Conservation (phyloP, 2,329 filamentous ascomycete genomes). For the Colletotrichum sp. region DNA sequence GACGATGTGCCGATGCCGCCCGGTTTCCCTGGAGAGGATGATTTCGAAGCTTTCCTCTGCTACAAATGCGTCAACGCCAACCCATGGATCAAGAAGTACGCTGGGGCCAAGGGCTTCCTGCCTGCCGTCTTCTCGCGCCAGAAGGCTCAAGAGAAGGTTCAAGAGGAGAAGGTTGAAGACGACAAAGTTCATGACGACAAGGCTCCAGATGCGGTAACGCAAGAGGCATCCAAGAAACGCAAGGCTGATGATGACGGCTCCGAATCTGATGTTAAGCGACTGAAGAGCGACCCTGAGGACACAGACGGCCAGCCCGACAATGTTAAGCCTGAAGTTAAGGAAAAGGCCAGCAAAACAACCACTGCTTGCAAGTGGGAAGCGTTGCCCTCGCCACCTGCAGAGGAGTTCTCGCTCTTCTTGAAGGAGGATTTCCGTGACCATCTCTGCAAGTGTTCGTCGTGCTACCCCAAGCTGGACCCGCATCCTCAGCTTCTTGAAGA, state of each 20-base stretch:
- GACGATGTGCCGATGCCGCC: conserved; percentile 75
- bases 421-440: conserved; percentile 78
- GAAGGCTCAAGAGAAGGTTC: conserved; percentile 18
- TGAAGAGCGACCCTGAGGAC: conserved; percentile 47
- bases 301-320: conserved; percentile 7
- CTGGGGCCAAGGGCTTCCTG: conserved; percentile 80
- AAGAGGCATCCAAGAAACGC: conserved; percentile 62
- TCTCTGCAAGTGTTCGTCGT: conserved; percentile 83
- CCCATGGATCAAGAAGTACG: conserved; percentile 92
- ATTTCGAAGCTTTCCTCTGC: conserved; percentile 90
- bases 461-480: conserved; percentile 73
- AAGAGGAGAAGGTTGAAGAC: conserved; percentile 23
- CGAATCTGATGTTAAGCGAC: conserved; percentile 53
- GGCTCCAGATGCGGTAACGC: not conserved
- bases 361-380: conserved; percentile 63
- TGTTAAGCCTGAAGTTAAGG: conserved; percentile 1
- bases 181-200: not conserved
- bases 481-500: conserved; percentile 89
- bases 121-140: conserved; percentile 65
- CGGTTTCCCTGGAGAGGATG: conserved; percentile 87
- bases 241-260: conserved; percentile 63
- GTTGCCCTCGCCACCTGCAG: conserved; percentile 58
- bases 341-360: conserved; percentile 11
- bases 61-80: conserved; percentile 90
- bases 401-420: conserved; percentile 82